Evolutionary conservation across 169 alveolate genomes (phyloP), one percentile per base, ranked within the genome.

Genomic region (Eimeria maxima): DNA sequence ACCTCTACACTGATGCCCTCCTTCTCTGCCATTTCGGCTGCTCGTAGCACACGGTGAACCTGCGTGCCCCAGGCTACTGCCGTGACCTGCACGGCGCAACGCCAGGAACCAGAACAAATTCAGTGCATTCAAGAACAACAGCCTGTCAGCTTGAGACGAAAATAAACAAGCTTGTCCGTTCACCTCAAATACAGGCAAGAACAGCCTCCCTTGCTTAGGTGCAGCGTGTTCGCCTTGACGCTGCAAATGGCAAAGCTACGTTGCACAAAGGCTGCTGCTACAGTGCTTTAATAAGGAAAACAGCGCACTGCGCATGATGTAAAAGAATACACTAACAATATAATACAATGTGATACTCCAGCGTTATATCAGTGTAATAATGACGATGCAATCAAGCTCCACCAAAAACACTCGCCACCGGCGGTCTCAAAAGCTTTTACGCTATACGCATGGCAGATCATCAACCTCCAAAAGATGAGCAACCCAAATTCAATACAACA

Each of bases 1-100:
- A 99, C 98, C 96, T 99, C 99, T 87, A 98, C 98, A 47, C 98
- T 97, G 38, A 99, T 97, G 38, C 99, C 99, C 90, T 98, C 97
- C 90, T 98, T 97, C 95, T 97, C 97, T 33, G 98, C 99, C 96
- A 96, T 81, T 80, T 97, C 97, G 5, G 99, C 99, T 78, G 99
- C 99, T 94, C 98, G 96, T 97, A 97, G 96, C 97, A 97, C 96
- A 80, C 96, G 95, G 92, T 97, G 97, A 10, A 98, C 98, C 65
- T 98, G 98, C 33, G 97, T 96, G 65, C 99, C 99, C 98, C 98
- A 98, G 63, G 98, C 98, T 2, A 98, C 98, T 73, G 98, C 96
- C 10, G 99, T 98, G 45, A 98, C 95, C 96, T 97, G 87, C 20
- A 29, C 14, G 22, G 74, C 42, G 69, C 74, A 1, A 65, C 69